Evolutionary conservation across 495 filamentous ascomycete species (phyloP), one percentile per base, ranked within the genome.

Genomic region (Penicillium mononematosum): DNA sequence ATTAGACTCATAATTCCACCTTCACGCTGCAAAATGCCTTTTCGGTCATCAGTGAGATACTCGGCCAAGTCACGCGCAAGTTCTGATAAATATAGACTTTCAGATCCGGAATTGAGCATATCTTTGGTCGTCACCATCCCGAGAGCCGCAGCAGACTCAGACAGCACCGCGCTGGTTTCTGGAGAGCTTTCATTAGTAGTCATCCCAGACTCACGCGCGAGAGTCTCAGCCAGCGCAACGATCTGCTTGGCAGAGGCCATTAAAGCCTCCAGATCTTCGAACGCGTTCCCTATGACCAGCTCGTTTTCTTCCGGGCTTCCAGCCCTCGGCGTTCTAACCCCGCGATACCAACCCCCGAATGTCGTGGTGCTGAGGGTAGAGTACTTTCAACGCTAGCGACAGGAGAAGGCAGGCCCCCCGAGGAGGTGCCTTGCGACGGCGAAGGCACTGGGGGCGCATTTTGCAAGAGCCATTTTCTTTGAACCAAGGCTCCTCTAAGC

Each of bases 161-260:
- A 88, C 22, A 96, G 82, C 6, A 94, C 77, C 3, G 88, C 84
- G 55, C 81, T 87, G 5, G 90, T 83, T 69, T 90, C 88, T 24
- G 79, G 72, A 3, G 82, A 81, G 34, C 71, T 81, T 29, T 79
- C 84, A 46, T 69, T 82, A 17, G 75, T 76, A 34, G 80, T 70
- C 66, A 79, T 75, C 16, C 85, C 84, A 9, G 82, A 82, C 61
- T 90, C 86, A 14, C 83, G 80, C 9, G 90, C 85, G 56, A 99
- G 91, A 10, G 81, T 87, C 71, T 98, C 94, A 4, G 94, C 94
- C 29, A 98, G 85, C 5, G 91, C 91, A 22, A 98, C 86, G 45
- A 99, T 88, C 63, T 98, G 89, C 67, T 97, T 97, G 8, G 95
- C 94, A 10, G 91, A 96, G 4, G 91, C 89, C 92, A 96, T 98